Evolutionary conservation across 1,139 yeast species (phyloP), one percentile per base, ranked within the genome.

Genomic region (Suzukiozyma palmioleophila): DNA sequence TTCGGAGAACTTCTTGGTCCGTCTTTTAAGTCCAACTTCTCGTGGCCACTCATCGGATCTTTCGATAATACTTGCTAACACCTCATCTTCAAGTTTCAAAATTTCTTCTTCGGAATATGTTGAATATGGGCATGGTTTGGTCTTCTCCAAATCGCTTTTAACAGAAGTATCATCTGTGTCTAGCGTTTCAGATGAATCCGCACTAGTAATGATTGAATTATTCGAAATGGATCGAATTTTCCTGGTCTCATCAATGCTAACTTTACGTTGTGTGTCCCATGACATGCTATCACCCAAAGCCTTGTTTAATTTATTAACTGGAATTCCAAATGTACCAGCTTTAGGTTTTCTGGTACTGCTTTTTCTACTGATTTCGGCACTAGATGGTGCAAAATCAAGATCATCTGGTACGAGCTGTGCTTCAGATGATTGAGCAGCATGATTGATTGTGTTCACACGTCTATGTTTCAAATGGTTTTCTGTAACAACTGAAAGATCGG

Each of bases 1-100:
- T 56, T 89, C 96, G 0, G 73, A 57, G 47, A 87, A 75, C 46
- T 79, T 78, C 57, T 87, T 87, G 26, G 76, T 76, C 46, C 89
- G 67, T 54, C 86, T 70, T 41, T 67, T 66, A 9, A 64, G 60
- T 1, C 94, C 94, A 43, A 84, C 79, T 26, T 60, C 63, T 15
- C 60, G 55, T 0, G 87, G 87, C 75, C 83, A 81, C 39, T 63
- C 57, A 1, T 52, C 48, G 2, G 77, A 78, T 4, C 49, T 51
- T 7, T 47, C 45, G 37, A 57, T 62, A 37, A 64, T 66, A 35
- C 56, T 59, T 12, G 54, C 62, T 8, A 79, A 60, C 29, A 61
- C 59, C 3, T 62, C 71, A 39, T 72, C 66, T 46, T 79, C 86
- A 8, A 62, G 41, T 35, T 57, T 54, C 32, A 77, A 52, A 12